Conservation (phyloP, 192 early-diverging fungal species). For the Coemansia furcata region DNA sequence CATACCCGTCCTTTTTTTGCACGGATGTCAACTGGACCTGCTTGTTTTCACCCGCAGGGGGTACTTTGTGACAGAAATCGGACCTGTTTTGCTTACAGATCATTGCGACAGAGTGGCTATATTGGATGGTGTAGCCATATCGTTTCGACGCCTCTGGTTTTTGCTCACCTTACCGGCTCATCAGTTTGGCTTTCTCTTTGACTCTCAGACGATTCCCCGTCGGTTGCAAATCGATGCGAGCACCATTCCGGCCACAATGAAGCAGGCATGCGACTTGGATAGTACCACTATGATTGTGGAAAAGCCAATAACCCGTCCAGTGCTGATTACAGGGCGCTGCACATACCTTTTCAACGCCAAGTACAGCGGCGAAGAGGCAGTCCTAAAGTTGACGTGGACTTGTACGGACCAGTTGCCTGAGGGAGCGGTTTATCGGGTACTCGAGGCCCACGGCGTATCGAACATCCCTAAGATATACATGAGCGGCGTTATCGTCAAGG, state of each 20-base stretch:
- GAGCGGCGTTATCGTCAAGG: conserved; percentile 9
- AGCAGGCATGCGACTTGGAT: neutral
- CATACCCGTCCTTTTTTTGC: conserved; percentile 8
- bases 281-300: neutral
- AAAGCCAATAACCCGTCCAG: neutral
- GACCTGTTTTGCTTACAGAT: neutral
- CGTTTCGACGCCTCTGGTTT: neutral
- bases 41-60: conserved; percentile 23
- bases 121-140: no score
- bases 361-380: neutral
- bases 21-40: conserved; percentile 4
- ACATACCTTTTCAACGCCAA: neutral
- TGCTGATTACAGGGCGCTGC: neutral
- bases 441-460: neutral
- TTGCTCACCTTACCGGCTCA: neutral
- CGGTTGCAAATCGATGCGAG: neutral
- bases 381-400: conserved; percentile 18
- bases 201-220: neutral
- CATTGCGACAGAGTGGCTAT: neutral
- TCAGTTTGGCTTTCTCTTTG: neutral
- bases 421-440: conserved; percentile 16
- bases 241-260: neutral
- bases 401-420: conserved; percentile 2
- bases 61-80: neutral
- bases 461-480: conserved; percentile 7